These are phyloP conservation scores for Hyaloperonospora arabidopsidis DNA, from an alignment of 352 stramenopile species.

Conservation along the genomic window DNA sequence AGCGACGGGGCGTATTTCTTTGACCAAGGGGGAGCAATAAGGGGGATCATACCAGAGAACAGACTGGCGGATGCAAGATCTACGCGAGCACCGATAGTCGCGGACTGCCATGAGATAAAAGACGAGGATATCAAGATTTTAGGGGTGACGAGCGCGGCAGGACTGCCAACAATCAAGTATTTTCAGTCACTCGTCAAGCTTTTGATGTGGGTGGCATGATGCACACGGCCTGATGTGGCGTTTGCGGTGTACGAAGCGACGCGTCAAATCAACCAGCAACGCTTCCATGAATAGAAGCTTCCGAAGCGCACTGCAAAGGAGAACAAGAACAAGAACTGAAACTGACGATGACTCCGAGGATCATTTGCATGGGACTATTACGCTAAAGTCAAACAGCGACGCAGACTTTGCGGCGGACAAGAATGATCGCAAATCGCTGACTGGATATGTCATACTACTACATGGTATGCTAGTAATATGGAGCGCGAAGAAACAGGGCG, in stretches of 20 bases:
- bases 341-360: background rate
- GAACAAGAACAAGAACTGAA: background rate
- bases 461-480: background rate
- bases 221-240: conserved; percentile 19
- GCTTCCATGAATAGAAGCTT: conserved; percentile 4
- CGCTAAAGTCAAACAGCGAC: background rate
- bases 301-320: conserved; percentile 1
- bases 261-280: conserved; percentile 1
- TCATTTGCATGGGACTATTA: background rate
- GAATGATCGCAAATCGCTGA: background rate
- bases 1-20: background rate
- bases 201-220: conserved; percentile 2
- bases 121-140: background rate
- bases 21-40: background rate
- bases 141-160: background rate
- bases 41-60: background rate
- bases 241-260: conserved; percentile 21
- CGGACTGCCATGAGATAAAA: background rate
- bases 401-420: background rate
- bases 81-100: background rate
- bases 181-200: background rate
- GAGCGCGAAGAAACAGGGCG: background rate
- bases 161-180: background rate
- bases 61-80: background rate
- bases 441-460: background rate